These are phyloP conservation scores for Alopecurus myosuroides DNA, from an alignment of 176 grass and related monocot species.

Conservation along the genomic window DNA sequence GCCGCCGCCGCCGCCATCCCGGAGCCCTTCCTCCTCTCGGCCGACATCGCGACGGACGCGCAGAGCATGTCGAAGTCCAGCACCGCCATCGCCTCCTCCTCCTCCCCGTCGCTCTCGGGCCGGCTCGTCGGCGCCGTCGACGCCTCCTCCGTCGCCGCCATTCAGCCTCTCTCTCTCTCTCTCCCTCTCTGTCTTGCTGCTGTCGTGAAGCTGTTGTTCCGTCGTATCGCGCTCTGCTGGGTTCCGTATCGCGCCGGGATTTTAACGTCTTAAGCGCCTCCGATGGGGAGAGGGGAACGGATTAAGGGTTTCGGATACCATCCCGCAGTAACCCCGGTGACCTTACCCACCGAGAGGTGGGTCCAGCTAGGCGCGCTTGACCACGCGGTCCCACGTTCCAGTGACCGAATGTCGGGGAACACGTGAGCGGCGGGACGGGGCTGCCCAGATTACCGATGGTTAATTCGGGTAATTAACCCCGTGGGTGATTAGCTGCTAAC, in stretches of 20 bases:
- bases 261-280: constrained; percentile 40
- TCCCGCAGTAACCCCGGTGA: background rate
- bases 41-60: constrained; percentile 74
- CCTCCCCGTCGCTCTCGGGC: constrained; percentile 19
- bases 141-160: background rate
- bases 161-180: background rate
- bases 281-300: constrained; percentile 1
- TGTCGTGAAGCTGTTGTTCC: background rate
- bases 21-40: constrained; percentile 37
- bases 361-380: background rate
- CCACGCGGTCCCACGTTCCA: background rate
- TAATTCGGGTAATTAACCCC: constrained; percentile 15
- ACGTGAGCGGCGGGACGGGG: background rate
- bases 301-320: background rate
- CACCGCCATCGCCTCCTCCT: constrained; percentile 41
- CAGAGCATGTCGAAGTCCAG: constrained; percentile 98
- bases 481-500: background rate
- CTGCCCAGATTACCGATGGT: background rate
- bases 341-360: constrained; percentile 2
- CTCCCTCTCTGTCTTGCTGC: background rate
- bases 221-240: background rate
- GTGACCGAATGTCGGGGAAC: fast-evolving
- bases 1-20: background rate
- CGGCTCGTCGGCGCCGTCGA: constrained; percentile 6
- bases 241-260: constrained; percentile 17